Base-by-base conservation (phyloP, 2,329 filamentous ascomycete species). In the Sphaerulina vaccinii region DNA sequence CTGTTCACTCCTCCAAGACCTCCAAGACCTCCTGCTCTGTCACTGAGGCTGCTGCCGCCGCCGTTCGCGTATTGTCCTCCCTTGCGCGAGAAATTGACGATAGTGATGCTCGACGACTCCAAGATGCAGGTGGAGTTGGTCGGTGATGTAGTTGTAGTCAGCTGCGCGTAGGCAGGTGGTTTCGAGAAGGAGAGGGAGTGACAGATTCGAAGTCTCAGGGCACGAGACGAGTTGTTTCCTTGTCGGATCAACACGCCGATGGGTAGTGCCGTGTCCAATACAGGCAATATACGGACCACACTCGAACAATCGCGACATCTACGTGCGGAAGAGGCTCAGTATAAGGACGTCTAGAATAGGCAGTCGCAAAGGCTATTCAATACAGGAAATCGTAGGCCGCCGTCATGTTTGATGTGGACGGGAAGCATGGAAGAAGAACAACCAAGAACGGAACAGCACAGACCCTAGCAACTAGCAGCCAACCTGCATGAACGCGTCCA, bases 391-490 rank as follows among this genome's bases (percentile, higher is more conserved):
- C n/a, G n/a, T n/a, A n/a, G n/a, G n/a, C n/a, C n/a, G n/a, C n/a
- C 27, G 27, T 6, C 5, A 5, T 32, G 27, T 32, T 32, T 13
- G 24, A 9, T 11, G 24, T 29, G 24, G 24, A 11, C 24, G 24
- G 24, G 24, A 32, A 32, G 27, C 27, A 4, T 32, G 27, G n/a
- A 6, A 8, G 5, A 13, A 13, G 27, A 32, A 13, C 36, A 46
- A 46, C 29, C 24, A n/a, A n/a, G n/a, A n/a, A n/a, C n/a, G n/a
- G n/a, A 16, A 21, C 23, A 38, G 18, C 43, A 37, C 16, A 27
- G 43, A 46, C 43, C 43, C 43, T 46, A 33, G 43, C 23, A 36
- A 46, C 43, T 13, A 37, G 29, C 23, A 36, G 37, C 43, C 13
- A 37, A 21, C 24, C 27, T 36, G 43, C 43, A 36, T 29, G 43